Evolutionary conservation across 2,329 filamentous ascomycete species (phyloP).

Genomic region (Capronia americana): DNA sequence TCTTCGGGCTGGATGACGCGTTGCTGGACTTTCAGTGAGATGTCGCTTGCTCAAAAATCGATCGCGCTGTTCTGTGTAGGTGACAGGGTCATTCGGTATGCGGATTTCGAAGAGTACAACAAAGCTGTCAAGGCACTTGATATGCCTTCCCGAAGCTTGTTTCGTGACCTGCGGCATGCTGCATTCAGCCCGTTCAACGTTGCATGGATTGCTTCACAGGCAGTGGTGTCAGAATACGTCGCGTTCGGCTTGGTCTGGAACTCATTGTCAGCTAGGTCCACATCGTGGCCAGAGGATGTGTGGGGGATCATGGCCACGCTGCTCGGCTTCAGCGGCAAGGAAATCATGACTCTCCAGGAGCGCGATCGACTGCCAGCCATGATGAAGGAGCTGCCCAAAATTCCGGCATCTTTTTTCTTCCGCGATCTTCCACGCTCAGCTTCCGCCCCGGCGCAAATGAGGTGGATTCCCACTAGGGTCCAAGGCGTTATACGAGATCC

Average conservation of each 20-base stretch:
- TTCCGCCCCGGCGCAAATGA: not conserved
- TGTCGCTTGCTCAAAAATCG: conserved; percentile 5
- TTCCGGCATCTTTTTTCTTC: not conserved
- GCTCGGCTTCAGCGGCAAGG: conserved; percentile 2
- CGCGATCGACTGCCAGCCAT: not conserved
- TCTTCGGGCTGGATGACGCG: conserved; percentile 20
- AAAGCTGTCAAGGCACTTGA: not conserved
- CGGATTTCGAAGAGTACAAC: not conserved
- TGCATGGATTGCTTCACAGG: conserved; percentile 6
- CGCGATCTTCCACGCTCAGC: not conserved
- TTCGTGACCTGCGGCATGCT: not conserved
- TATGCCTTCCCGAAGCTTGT: not conserved
- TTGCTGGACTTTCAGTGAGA: conserved; percentile 16
- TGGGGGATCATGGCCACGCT: conserved; percentile 8
- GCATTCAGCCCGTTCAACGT: conserved; percentile 1
- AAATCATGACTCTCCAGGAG: conserved; percentile 1
- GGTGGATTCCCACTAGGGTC: not conserved
- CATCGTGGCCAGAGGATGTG: conserved; percentile 1
- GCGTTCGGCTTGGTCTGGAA: conserved; percentile 4
- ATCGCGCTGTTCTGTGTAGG: not conserved
- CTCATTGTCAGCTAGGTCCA: conserved; percentile 4
- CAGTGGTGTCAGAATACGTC: conserved; percentile 11
- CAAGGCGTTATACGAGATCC: not conserved
- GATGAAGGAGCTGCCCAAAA: not conserved
- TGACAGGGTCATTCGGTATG: not conserved